Conservation (phyloP, 192 early-diverging fungal genomes). For the Backusella circina region DNA sequence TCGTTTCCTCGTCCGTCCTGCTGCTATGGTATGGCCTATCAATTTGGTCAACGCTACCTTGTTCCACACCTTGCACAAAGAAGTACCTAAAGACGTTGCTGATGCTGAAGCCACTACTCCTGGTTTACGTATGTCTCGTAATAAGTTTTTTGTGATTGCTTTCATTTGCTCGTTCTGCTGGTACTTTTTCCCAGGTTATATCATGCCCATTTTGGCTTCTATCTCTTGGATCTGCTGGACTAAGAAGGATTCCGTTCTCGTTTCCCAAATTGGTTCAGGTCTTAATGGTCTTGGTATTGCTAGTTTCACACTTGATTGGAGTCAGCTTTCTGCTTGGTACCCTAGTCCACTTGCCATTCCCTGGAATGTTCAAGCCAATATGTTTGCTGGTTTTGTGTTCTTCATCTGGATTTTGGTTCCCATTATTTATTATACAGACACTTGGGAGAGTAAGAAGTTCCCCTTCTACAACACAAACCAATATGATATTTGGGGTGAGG, state of each 20-base stretch:
- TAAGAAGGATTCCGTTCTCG: constrained; percentile 45
- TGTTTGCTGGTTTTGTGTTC: constrained; percentile 66
- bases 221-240: constrained; percentile 63
- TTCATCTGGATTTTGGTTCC: constrained; percentile 76
- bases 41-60: constrained; percentile 49
- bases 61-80: constrained; percentile 43
- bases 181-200: constrained; percentile 62
- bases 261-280: constrained; percentile 51
- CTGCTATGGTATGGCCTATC: constrained; percentile 47
- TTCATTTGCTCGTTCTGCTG: constrained; percentile 43
- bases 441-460: constrained; percentile 52
- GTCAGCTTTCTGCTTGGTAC: constrained; percentile 55
- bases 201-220: constrained; percentile 63
- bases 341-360: constrained; percentile 69
- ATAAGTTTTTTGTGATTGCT: constrained; percentile 44
- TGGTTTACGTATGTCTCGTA: constrained; percentile 24
- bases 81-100: constrained; percentile 25
- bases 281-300: constrained; percentile 64
- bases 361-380: constrained; percentile 66
- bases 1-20: constrained; percentile 43
- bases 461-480: constrained; percentile 63
- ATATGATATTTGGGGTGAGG: constrained; percentile 50
- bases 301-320: constrained; percentile 77
- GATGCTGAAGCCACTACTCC: constrained; percentile 24
- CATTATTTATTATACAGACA: constrained; percentile 66